Conservation (phyloP, 192 early-diverging fungal species). For the Allomyces arbusculus region DNA sequence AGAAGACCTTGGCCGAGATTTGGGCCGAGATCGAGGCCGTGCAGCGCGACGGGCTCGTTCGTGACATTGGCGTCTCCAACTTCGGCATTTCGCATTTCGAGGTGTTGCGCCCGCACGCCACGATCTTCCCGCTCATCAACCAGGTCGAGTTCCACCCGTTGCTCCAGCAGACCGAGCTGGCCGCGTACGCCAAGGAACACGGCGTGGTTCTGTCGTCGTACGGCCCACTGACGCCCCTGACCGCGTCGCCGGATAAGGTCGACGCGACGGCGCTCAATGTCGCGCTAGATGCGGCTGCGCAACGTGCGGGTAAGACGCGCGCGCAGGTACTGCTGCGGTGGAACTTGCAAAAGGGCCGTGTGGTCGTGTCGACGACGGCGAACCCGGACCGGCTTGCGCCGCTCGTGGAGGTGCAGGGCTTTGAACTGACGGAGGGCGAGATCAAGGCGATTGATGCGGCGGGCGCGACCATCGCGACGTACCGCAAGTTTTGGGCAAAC, state of each 20-base stretch:
- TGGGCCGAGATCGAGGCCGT: not conserved
- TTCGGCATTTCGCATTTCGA: not conserved
- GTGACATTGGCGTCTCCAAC: not conserved
- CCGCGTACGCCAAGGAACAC: not conserved
- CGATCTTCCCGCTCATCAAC: not conserved
- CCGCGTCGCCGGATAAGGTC: not conserved
- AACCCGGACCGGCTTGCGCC: not conserved
- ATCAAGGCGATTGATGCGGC: no score
- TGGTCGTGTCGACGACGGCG: slow-evolving; percentile 1
- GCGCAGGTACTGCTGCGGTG: not conserved
- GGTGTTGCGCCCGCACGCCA: no score
- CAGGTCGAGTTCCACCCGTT: slow-evolving; percentile 5
- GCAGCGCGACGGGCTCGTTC: not conserved
- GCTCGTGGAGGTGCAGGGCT: not conserved
- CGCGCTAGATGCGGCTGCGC: not conserved
- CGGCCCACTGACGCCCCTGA: slow-evolving; percentile 1
- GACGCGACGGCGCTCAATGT: not conserved
- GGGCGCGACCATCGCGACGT: no score
- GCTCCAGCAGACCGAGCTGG: slow-evolving; percentile 1
- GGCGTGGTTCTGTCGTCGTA: slow-evolving; percentile 1
- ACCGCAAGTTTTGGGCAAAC: no score
- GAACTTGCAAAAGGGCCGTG: slow-evolving; percentile 2
- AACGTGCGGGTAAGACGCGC: not conserved
- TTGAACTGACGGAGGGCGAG: not conserved
- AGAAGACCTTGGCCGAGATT: not conserved